Evolutionary conservation across 352 stramenopile species (phyloP).

Genomic region (Phytophthora sp.): DNA sequence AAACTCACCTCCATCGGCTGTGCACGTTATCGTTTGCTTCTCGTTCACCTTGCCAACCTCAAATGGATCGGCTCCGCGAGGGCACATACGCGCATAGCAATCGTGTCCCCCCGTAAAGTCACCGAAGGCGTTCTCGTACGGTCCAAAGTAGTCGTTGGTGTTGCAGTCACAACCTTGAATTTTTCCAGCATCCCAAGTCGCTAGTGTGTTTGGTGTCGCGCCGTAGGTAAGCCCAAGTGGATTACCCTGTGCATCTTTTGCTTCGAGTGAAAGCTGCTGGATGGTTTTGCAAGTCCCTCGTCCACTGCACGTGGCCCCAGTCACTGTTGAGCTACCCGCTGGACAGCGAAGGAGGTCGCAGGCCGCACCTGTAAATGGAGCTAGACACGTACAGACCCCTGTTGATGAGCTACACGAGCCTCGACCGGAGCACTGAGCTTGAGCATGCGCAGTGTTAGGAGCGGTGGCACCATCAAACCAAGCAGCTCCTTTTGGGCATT

Average conservation of each 20-base stretch:
- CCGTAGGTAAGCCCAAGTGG: constrained; percentile 66
- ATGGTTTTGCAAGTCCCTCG: constrained; percentile 82
- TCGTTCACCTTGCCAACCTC: constrained; percentile 72
- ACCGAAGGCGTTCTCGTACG: constrained; percentile 59
- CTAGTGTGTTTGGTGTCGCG: constrained; percentile 53
- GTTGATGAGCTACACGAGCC: constrained; percentile 58
- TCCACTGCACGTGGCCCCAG: constrained; percentile 57
- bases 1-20: constrained; percentile 60
- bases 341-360: constrained; percentile 75
- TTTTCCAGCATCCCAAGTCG: constrained; percentile 86
- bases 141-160: constrained; percentile 69
- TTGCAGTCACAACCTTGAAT: constrained; percentile 85
- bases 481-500: constrained; percentile 55
- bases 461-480: constrained; percentile 75
- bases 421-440: constrained; percentile 57
- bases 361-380: constrained; percentile 78
- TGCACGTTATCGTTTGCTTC: constrained; percentile 67
- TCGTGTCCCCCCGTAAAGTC: constrained; percentile 59
- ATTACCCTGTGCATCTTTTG: constrained; percentile 46
- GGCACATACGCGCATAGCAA: constrained; percentile 88
- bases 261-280: constrained; percentile 55
- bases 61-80: constrained; percentile 86
- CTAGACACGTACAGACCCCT: constrained; percentile 65
- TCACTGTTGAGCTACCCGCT: not conserved
- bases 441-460: constrained; percentile 54